A percentile compares a stretch with the other conserved stretches of the same genome.
Conservation (phyloP, 2,329 filamentous ascomycete genomes). For the Xenosphaeropsis pyriputrescens region DNA sequence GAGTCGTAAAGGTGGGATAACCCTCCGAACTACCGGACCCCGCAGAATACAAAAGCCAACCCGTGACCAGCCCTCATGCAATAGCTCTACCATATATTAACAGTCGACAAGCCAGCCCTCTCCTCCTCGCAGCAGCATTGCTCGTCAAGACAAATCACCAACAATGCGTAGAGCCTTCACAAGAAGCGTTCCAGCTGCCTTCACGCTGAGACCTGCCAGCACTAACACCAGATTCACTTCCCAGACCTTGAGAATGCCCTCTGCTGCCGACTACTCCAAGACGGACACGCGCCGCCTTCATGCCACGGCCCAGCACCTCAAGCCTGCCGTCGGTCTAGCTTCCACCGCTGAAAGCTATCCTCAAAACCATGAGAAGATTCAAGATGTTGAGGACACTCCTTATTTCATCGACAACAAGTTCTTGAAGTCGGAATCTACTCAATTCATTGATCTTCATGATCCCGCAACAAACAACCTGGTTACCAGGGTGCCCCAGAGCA, state of each 20-base stretch:
- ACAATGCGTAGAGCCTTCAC: slow-evolving; percentile 17
- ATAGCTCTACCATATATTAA: no score
- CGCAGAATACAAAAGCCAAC: no score
- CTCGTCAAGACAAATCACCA: no score
- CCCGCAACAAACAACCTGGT: slow-evolving; percentile 78
- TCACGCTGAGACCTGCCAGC: slow-evolving; percentile 7
- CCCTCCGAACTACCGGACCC: no score
- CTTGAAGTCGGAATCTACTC: slow-evolving; percentile 46
- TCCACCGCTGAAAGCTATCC: slow-evolving; percentile 49
- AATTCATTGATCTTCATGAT: slow-evolving; percentile 70
- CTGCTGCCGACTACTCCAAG: slow-evolving; percentile 10
- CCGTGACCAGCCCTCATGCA: no score
- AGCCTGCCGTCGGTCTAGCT: slow-evolving; percentile 34
- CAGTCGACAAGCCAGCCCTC: no score
- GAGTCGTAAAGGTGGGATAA: no score
- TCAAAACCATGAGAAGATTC: slow-evolving; percentile 56
- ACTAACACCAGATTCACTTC: slow-evolving; percentile 9
- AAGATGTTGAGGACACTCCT: slow-evolving; percentile 53
- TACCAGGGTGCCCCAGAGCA: slow-evolving; percentile 71
- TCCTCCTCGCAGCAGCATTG: no score
- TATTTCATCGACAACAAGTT: slow-evolving; percentile 79
- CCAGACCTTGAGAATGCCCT: slow-evolving; percentile 13
- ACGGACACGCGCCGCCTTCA: slow-evolving; percentile 36
- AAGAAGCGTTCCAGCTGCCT: slow-evolving; percentile 12
- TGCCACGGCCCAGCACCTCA: slow-evolving; percentile 39